phyloP scores from a whole-genome alignment of 495 filamentous ascomycete genomes.

The Talaromyces proteolyticus region DNA sequence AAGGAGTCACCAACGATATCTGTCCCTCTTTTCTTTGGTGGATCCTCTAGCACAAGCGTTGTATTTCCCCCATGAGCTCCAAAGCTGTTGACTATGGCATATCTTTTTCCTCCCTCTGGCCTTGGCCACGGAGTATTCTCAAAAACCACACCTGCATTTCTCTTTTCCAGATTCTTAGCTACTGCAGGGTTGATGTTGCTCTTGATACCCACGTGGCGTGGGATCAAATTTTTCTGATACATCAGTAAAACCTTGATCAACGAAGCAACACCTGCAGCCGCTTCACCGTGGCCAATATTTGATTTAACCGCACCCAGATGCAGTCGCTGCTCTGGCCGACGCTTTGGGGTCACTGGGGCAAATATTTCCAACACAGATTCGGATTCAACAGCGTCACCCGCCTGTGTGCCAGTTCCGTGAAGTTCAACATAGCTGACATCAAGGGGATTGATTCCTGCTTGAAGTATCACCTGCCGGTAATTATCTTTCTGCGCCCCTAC shows the following conservation, averaged over 20 bases:
- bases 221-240: conserved; percentile 23
- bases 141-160: conserved; percentile 27
- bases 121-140: conserved; percentile 15
- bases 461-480: conserved; percentile 32
- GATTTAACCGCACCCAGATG: conserved; percentile 27
- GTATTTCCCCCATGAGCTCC: conserved; percentile 31
- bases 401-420: conserved; percentile 41
- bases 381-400: conserved; percentile 29
- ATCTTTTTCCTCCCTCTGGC: conserved; percentile 7
- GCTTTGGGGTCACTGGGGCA: conserved; percentile 8
- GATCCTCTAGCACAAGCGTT: conserved; percentile 21
- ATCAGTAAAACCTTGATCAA: conserved; percentile 30
- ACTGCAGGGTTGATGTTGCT: conserved; percentile 28
- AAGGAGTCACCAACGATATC: conserved; percentile 8
- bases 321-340: conserved; percentile 7
- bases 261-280: conserved; percentile 21
- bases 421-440: conserved; percentile 47
- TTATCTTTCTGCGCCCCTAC: conserved; percentile 39
- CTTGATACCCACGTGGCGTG: conserved; percentile 37
- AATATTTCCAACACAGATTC: conserved; percentile 23
- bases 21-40: background rate
- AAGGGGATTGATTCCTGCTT: conserved; percentile 38
- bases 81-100: conserved; percentile 31
- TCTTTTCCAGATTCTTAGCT: conserved; percentile 15
- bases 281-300: conserved; percentile 36